Evolutionary conservation across 2,329 filamentous ascomycete genomes (phyloP), one percentile per base, ranked within the genome.

Genomic region (Apiospora aurea): DNA sequence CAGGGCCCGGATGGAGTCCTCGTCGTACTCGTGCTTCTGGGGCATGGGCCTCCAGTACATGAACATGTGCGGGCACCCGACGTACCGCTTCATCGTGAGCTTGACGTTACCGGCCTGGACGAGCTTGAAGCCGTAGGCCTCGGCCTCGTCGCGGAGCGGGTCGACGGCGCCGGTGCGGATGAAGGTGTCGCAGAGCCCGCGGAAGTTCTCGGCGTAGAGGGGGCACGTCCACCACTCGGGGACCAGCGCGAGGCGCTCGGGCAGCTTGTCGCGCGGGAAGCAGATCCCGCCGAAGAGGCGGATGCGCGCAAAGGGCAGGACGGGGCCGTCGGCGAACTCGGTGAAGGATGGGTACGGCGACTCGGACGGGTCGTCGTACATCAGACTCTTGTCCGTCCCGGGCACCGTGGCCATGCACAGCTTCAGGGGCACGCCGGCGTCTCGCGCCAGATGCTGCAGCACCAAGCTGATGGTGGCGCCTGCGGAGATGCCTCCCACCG

Each of bases 41-140:
- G 72, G 49, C 41, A 76, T 72, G 70, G 75, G 75, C 2, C 69
- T 57, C 24, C 75, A 75, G 64, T 74, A 76, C 83, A 85, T 85
- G 74, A 87, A 87, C 0, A 83, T 83, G 73, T 87, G 86, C 13
- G 86, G 86, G 44, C 85, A 83, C 0, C 85, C 85, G 1, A 78
- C 74, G 73, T 86, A 87, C n/a, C 85, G 77, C 76, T 83, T 84
- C 72, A 84, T 73, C 1, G 82, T 83, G 34, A 87, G 85, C 74
- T 85, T 81, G 43, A 47, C 7, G 72, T 83, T 83, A 1, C 85
- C 85, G n/a, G 79, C 77, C 73, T 83, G 80, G 13, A 84, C 77
- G 71, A 87, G 74, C 74, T 82, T 80, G 73, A 77, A 76, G 0
- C 79, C 85, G 73, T 87, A 87, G 0, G 82, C 82, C 77, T 87